phyloP scores from a whole-genome alignment of 2,329 filamentous ascomycete genomes.

The Beauveria asiatica region DNA sequence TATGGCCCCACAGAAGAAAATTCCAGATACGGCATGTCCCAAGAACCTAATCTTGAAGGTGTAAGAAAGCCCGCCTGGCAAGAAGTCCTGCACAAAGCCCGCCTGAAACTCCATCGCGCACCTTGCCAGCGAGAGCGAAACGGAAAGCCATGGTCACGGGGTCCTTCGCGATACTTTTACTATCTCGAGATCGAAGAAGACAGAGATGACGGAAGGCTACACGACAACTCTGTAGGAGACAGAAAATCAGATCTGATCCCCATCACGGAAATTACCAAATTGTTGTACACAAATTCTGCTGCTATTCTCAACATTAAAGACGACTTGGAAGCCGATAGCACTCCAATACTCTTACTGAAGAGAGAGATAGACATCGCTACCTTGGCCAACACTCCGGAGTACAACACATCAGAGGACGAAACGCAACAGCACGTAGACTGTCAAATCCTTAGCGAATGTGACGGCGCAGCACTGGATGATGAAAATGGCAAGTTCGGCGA shows the following conservation, averaged over 20 bases:
- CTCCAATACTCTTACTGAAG: slow-evolving; percentile 61
- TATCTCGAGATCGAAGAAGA: slow-evolving; percentile 79
- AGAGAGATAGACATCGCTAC: slow-evolving; percentile 57
- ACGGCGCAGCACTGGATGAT: no score
- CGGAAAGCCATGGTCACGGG: neutral
- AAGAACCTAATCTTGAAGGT: neutral
- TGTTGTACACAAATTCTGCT: slow-evolving; percentile 88
- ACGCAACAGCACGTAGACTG: neutral
- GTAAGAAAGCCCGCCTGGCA: slow-evolving; percentile 76
- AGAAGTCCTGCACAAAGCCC: slow-evolving; percentile 89
- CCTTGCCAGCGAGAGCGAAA: slow-evolving; percentile 27
- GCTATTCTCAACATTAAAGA: slow-evolving; percentile 73
- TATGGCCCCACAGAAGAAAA: slow-evolving; percentile 16
- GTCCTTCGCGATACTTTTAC: slow-evolving; percentile 53
- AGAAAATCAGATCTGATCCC: slow-evolving; percentile 48
- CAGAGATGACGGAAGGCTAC: slow-evolving; percentile 49
- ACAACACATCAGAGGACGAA: neutral
- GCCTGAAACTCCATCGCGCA: slow-evolving; percentile 68
- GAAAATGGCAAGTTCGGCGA: no score
- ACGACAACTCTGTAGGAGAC: slow-evolving; percentile 30
- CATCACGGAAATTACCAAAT: slow-evolving; percentile 62
- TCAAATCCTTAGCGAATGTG: slow-evolving; percentile 1
- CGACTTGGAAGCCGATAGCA: slow-evolving; percentile 35
- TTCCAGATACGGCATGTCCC: neutral
- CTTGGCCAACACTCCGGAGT: slow-evolving; percentile 17